Base-by-base conservation (phyloP, 768 basidiomycete genomes). In the Sarcodon aspratus region DNA sequence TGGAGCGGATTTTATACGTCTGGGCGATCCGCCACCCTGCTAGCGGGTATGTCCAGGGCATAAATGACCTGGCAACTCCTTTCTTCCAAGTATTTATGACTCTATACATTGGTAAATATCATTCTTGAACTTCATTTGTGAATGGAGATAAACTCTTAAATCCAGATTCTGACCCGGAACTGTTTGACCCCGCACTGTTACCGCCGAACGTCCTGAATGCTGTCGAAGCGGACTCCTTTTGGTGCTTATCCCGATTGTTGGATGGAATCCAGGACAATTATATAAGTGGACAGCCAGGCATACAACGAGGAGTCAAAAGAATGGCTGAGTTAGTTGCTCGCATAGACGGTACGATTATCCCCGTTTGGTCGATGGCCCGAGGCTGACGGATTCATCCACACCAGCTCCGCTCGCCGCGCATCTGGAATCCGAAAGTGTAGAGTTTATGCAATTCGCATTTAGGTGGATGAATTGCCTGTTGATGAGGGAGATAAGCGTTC, bases 391-490 rank as follows among this genome's bases (percentile, higher is more conserved):
- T 47, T 11, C 34, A 38, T 42, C 18, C 33, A 18, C 35, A 5
- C 36, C 50, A 95, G 91, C 85, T 15, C 90, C 92, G 2, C 75
- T 99, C n/a, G 75, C 83, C 5, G 69, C 78, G 7, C 96, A 99
- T 66, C 74, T 99, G 46, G 83, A 85, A 53, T 69, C 81, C 9
- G 85, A 99, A 66, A 89, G 87, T 58, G 93, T 99, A 56, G 94
- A 98, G 69, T 99, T 96, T 61, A 96, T 99, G 84, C 96, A 99
- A 62, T 99, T 99, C 58, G 95, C 96, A 36, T 99, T 99, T 68
- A 78, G 96, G 46, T 99, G 96, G 96, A 97, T 99, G 93, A 98
- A 99, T 60, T 97, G 96, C 62, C 67, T 99, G 46, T 73, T 98
- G 51, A 97, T 99, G 95, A 77, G 96, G 50, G 96, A 98, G 69